phyloP scores from a whole-genome alignment of 2,329 filamentous ascomycete species.

The Botrytis galanthina region DNA sequence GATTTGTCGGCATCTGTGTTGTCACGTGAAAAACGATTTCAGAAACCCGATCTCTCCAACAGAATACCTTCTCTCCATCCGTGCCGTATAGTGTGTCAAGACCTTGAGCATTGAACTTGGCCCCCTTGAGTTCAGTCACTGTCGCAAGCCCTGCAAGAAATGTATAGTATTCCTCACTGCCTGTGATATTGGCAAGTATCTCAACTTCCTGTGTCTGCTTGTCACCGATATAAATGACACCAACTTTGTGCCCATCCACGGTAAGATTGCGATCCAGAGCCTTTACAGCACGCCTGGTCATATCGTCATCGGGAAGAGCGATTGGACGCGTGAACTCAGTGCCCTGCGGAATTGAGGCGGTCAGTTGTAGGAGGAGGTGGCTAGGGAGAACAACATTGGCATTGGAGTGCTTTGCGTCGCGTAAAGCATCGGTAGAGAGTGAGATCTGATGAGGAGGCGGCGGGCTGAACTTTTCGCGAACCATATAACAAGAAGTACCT shows the following conservation, averaged over 20 bases:
- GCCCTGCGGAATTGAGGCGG: conserved; percentile 60
- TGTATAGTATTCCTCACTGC: conserved; percentile 82
- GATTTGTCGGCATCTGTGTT: conserved; percentile 93
- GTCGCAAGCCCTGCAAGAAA: conserved; percentile 83
- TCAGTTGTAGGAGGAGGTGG: conserved; percentile 68
- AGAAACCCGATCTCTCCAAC: conserved; percentile 91
- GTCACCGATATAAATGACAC: conserved; percentile 88
- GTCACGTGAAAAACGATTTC: conserved; percentile 95
- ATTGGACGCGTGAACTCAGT: conserved; percentile 64
- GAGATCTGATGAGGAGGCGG: conserved; percentile 56
- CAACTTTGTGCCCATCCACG: conserved; percentile 92
- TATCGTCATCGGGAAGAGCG: conserved; percentile 64
- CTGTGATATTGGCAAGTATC: conserved; percentile 82
- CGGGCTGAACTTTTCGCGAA: conserved; percentile 58
- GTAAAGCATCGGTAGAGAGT: conserved; percentile 47
- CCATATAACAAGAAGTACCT: conserved; percentile 53
- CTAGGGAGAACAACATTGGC: conserved; percentile 67
- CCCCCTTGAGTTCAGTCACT: conserved; percentile 74
- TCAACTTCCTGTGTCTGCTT: conserved; percentile 79
- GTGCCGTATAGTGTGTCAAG: conserved; percentile 73
- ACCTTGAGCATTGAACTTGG: conserved; percentile 90
- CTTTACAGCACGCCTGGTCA: conserved; percentile 62
- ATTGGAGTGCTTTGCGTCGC: conserved; percentile 51
- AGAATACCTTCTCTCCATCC: conserved; percentile 86
- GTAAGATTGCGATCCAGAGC: conserved; percentile 85